These are phyloP conservation scores for Plectosphaerella plurivora DNA, from an alignment of 2,329 filamentous ascomycete species.

Conservation along the genomic window DNA sequence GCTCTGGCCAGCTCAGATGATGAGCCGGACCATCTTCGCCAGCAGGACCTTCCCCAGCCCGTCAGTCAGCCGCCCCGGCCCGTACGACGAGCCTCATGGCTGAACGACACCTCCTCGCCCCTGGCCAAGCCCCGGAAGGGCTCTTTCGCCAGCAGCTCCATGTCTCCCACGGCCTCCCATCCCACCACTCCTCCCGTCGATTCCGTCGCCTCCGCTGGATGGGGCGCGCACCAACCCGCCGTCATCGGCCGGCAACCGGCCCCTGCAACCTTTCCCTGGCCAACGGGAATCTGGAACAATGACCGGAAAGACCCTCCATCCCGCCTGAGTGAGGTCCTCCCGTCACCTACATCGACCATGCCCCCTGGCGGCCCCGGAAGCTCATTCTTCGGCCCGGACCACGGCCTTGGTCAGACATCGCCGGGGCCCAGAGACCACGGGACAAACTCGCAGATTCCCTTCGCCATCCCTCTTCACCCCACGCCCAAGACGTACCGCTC, in stretches of 20 bases:
- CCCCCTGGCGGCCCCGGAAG: constrained; percentile 37
- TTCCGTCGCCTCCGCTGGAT: constrained; percentile 45
- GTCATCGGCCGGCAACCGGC: constrained; percentile 41
- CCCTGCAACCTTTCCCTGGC: constrained; percentile 60
- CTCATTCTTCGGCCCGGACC: constrained; percentile 46
- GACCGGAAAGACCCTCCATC: constrained; percentile 75
- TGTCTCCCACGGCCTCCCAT: constrained; percentile 76
- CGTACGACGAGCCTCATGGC: constrained; percentile 73
- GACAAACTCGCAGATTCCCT: constrained; percentile 67
- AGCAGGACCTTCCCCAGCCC: constrained; percentile 42
- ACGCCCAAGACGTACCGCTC: constrained; percentile 92
- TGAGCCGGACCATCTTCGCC: constrained; percentile 66
- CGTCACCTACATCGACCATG: constrained; percentile 65
- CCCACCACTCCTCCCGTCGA: constrained; percentile 72
- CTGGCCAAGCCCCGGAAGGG: constrained; percentile 64
- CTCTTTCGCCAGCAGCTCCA: constrained; percentile 70
- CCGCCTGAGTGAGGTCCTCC: constrained; percentile 69
- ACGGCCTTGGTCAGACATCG: constrained; percentile 41
- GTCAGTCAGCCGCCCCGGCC: constrained; percentile 53
- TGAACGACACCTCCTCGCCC: constrained; percentile 73
- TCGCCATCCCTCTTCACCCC: constrained; percentile 82
- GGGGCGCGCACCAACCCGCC: neutral
- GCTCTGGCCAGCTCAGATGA: constrained; percentile 92
- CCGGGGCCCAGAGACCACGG: constrained; percentile 47
- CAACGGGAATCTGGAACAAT: constrained; percentile 77